A percentile compares a stretch with the other conserved stretches of the same genome.
Conservation (phyloP, 192 early-diverging fungal genomes). For the Coemansia pectinata region DNA sequence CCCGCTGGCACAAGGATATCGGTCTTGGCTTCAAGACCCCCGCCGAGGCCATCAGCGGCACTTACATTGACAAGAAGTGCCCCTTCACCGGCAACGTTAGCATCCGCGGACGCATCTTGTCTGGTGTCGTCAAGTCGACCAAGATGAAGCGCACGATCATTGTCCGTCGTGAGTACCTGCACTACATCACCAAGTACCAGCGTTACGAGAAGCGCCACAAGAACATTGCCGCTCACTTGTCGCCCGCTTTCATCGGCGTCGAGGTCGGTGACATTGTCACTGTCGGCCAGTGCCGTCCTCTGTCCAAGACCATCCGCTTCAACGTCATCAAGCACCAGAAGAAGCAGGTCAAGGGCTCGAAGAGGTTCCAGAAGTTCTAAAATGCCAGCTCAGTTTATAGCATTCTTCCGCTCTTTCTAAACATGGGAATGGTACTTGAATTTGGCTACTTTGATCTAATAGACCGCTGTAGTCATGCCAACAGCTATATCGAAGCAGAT, state of each 20-base stretch:
- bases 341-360: slow-evolving; percentile 75
- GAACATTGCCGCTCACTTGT: slow-evolving; percentile 97
- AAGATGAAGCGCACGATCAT: slow-evolving; percentile 99
- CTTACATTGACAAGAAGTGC: slow-evolving; percentile 99
- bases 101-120: slow-evolving; percentile 98
- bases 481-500: not conserved
- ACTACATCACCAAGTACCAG: slow-evolving; percentile 99
- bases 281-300: slow-evolving; percentile 98
- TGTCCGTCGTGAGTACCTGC: slow-evolving; percentile 98
- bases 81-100: slow-evolving; percentile 96
- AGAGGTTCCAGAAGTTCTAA: slow-evolving; percentile 94
- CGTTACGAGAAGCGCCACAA: slow-evolving; percentile 99
- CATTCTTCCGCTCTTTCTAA: slow-evolving; percentile 4
- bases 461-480: slow-evolving; percentile 4
- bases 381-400: slow-evolving; percentile 11
- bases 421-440: slow-evolving; percentile 7
- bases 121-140: slow-evolving; percentile 86
- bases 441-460: slow-evolving; percentile 6
- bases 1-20: slow-evolving; percentile 98
- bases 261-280: slow-evolving; percentile 88
- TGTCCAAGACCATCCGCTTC: slow-evolving; percentile 99
- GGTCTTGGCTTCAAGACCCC: slow-evolving; percentile 99
- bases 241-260: slow-evolving; percentile 93
- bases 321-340: slow-evolving; percentile 98
- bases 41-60: slow-evolving; percentile 93